Evolutionary conservation across 192 early-diverging fungal genomes (phyloP).

Genomic region (Dissophora ornata): DNA sequence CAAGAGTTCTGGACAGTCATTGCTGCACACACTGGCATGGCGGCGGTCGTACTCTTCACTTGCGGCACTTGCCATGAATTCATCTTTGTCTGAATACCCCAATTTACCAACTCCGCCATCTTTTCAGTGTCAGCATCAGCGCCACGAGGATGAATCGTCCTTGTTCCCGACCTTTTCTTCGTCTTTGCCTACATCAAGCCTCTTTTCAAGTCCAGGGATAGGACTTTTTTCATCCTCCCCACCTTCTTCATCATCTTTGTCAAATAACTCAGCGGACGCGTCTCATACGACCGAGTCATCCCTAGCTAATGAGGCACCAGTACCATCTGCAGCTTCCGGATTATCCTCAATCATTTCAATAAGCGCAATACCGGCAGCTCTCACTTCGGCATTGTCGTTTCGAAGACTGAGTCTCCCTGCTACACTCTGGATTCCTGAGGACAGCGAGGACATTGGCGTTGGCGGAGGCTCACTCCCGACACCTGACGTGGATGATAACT

Average conservation of each 20-base stretch:
- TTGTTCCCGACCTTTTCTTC: conserved; percentile 6
- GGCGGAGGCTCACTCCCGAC: conserved; percentile 29
- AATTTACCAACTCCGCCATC: conserved; percentile 5
- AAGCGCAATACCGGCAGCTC: conserved; percentile 22
- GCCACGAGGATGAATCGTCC: too few species aligned
- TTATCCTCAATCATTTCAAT: conserved; percentile 37
- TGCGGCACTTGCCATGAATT: conserved; percentile 1
- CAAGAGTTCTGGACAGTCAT: conserved; percentile 17
- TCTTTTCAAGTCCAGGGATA: conserved; percentile 1
- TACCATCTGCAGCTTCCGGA: too few species aligned
- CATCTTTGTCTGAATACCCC: background rate
- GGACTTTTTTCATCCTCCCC: background rate
- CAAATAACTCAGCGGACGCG: background rate
- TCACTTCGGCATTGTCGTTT: conserved; percentile 28
- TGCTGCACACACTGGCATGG: conserved; percentile 35
- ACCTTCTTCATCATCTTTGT: background rate
- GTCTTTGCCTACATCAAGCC: conserved; percentile 1
- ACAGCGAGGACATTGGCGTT: conserved; percentile 33
- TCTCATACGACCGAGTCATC: too few species aligned
- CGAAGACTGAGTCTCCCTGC: conserved; percentile 39
- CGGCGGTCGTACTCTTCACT: conserved; percentile 18
- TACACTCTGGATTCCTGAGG: conserved; percentile 24
- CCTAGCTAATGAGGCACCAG: too few species aligned
- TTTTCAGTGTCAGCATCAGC: too few species aligned
- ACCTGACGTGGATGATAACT: conserved; percentile 12